Percentiles rank a stretch among this genome's conserved stretches.
These are phyloP conservation scores for Vitis hybrid DNA, from an alignment of 177 flowering plant species.

Conservation along the genomic window DNA sequence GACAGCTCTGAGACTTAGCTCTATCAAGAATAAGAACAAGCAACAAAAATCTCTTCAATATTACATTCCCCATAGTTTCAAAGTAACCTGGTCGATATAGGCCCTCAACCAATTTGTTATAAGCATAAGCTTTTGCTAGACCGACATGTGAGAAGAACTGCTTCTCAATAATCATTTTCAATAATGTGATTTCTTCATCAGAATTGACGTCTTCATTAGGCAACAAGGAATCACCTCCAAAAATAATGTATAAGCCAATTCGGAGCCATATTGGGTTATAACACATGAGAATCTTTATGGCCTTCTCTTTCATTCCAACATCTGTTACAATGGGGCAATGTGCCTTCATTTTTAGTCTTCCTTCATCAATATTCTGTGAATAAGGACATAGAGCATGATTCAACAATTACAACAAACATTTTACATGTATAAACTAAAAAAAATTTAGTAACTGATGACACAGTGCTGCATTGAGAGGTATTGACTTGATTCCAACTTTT, in stretches of 20 bases:
- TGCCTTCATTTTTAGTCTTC: constrained; percentile 85
- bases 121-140: constrained; percentile 76
- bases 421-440: neutral
- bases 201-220: constrained; percentile 42
- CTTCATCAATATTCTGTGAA: constrained; percentile 83
- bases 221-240: constrained; percentile 90
- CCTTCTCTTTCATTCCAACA: constrained; percentile 82
- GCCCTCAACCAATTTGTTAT: constrained; percentile 91
- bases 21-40: constrained; percentile 85
- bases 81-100: constrained; percentile 88
- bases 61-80: constrained; percentile 72
- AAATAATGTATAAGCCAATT: constrained; percentile 69
- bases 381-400: constrained; percentile 8
- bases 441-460: neutral
- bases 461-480: too few relatives aligned
- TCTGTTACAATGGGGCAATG: constrained; percentile 94
- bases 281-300: constrained; percentile 56
- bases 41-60: constrained; percentile 82
- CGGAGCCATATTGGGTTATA: constrained; percentile 88
- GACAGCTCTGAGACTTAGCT: constrained; percentile 74
- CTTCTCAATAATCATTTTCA: constrained; percentile 79
- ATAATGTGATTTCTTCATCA: constrained; percentile 62
- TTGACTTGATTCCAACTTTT: too few relatives aligned
- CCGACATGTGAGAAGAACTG: constrained; percentile 73
- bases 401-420: neutral